Conservation (phyloP, 192 early-diverging fungal species). For the Linnemannia hyalina region DNA sequence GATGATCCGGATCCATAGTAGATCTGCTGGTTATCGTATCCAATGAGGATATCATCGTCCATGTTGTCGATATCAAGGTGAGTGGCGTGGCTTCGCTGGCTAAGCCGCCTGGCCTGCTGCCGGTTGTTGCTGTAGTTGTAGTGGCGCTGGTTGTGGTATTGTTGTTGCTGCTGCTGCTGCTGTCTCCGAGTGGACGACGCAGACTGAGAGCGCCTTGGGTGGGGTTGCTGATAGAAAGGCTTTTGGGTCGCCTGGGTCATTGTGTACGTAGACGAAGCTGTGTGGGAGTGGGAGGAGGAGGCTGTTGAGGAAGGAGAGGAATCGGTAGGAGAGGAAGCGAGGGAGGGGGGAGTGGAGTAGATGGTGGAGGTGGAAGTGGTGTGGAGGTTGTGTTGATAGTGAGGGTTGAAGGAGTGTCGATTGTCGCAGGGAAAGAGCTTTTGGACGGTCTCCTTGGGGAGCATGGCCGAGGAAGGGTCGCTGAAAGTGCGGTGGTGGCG, state of each 20-base stretch:
- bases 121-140: slow-evolving; percentile 20
- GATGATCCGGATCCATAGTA: slow-evolving; percentile 28
- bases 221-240: slow-evolving; percentile 16
- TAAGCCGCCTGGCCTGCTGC: slow-evolving; percentile 32
- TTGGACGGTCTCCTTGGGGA: slow-evolving; percentile 34
- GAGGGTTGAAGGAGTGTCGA: slow-evolving; percentile 49
- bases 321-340: slow-evolving; percentile 46
- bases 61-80: slow-evolving; percentile 16
- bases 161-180: slow-evolving; percentile 25
- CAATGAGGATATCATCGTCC: slow-evolving; percentile 44
- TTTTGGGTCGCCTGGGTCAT: background rate
- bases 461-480: slow-evolving; percentile 15
- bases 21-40: slow-evolving; percentile 35
- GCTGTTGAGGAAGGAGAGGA: slow-evolving; percentile 48
- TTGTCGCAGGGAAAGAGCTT: slow-evolving; percentile 42
- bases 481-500: slow-evolving; percentile 26
- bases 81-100: slow-evolving; percentile 21
- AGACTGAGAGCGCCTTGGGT: slow-evolving; percentile 10
- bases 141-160: slow-evolving; percentile 23
- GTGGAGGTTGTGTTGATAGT: slow-evolving; percentile 54
- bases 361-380: slow-evolving; percentile 19
- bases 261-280: background rate
- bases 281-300: slow-evolving; percentile 11
- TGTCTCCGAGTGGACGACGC: background rate
- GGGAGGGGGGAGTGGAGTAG: slow-evolving; percentile 51